These are phyloP conservation scores for Periconia sp. DNA, from an alignment of 2,329 filamentous ascomycete genomes.

Conservation along the genomic window DNA sequence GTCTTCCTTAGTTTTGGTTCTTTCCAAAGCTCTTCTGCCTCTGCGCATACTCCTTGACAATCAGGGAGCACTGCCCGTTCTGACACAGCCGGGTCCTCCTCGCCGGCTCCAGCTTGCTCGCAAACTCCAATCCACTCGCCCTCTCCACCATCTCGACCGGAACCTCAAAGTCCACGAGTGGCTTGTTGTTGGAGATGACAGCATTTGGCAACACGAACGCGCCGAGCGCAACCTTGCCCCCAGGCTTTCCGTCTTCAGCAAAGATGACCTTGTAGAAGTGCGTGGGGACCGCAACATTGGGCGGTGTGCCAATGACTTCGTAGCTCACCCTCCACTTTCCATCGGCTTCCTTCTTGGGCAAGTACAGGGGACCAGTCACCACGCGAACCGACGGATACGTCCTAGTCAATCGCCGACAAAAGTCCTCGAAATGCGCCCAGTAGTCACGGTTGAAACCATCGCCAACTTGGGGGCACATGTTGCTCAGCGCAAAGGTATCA, in stretches of 20 bases:
- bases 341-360: conserved; percentile 83
- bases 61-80: conserved; percentile 79
- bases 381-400: conserved; percentile 86
- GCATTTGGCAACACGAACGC: conserved; percentile 97
- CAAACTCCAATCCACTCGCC: conserved; percentile 90
- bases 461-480: conserved; percentile 98
- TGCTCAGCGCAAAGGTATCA: conserved; percentile 87
- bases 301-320: conserved; percentile 92
- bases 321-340: conserved; percentile 95
- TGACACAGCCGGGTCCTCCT: conserved; percentile 80
- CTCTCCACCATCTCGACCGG: conserved; percentile 90
- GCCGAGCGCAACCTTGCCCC: conserved; percentile 73
- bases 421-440: conserved; percentile 98
- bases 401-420: conserved; percentile 80
- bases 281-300: conserved; percentile 92
- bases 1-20: conserved; percentile 14
- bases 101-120: conserved; percentile 70
- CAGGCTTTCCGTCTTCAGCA: conserved; percentile 75
- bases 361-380: conserved; percentile 90
- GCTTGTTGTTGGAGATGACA: conserved; percentile 82
- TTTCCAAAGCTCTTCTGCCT: conserved; percentile 53
- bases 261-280: conserved; percentile 99
- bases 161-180: conserved; percentile 89
- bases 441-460: conserved; percentile 99
- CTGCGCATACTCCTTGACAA: conserved; percentile 77